These are phyloP conservation scores for Claviceps sp. DNA, from an alignment of 2,329 filamentous ascomycete species.

Conservation along the genomic window DNA sequence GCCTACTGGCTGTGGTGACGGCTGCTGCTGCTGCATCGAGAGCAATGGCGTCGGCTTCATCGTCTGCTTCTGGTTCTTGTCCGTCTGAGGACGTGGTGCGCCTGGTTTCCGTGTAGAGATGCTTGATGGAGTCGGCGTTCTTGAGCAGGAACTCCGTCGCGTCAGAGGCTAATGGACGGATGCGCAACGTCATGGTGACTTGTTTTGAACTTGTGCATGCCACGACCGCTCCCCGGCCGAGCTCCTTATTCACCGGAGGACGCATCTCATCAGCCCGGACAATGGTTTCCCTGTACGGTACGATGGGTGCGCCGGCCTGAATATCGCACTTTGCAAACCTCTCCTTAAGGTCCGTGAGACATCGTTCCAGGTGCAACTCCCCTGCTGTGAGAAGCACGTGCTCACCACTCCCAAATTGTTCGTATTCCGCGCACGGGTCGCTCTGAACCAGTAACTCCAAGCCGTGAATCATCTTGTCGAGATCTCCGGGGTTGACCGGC, in stretches of 20 bases:
- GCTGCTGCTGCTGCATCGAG: constrained; percentile 45
- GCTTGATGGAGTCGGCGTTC: constrained; percentile 66
- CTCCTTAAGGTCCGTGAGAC: constrained; percentile 83
- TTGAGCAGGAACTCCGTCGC: constrained; percentile 80
- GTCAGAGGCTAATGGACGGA: constrained; percentile 61
- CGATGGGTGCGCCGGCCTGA: constrained; percentile 84
- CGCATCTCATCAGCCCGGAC: constrained; percentile 85
- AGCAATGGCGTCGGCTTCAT: constrained; percentile 28
- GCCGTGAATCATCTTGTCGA: constrained; percentile 90
- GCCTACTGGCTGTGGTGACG: constrained; percentile 38
- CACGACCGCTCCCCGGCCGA: constrained; percentile 70
- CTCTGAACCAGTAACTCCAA: constrained; percentile 81
- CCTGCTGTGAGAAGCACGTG: constrained; percentile 91
- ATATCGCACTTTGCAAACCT: constrained; percentile 90
- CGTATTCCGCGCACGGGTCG: constrained; percentile 91
- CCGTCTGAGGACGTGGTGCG: constrained; percentile 17
- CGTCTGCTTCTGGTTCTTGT: constrained; percentile 10
- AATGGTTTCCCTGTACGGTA: constrained; percentile 90
- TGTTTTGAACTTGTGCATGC: constrained; percentile 75
- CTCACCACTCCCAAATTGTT: constrained; percentile 83
- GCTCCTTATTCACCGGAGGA: constrained; percentile 68
- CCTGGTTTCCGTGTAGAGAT: constrained; percentile 59
- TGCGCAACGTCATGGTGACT: constrained; percentile 60
- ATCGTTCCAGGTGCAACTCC: constrained; percentile 86
- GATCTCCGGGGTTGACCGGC: constrained; percentile 74